phyloP scores from a whole-genome alignment of 345 rosid genomes.

The Psidium guajava region DNA sequence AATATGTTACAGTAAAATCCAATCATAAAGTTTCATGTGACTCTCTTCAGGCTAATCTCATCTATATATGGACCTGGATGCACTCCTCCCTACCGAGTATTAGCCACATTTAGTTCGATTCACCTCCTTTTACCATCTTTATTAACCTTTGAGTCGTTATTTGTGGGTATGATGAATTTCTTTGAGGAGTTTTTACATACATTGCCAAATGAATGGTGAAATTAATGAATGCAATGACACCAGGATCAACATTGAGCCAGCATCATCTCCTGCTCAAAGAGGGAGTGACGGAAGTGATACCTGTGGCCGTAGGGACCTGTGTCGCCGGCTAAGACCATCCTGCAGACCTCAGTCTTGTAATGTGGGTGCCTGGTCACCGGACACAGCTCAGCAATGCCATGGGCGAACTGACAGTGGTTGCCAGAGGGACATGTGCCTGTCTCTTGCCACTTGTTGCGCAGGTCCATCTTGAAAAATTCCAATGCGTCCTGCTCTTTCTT shows the following conservation, averaged over 20 bases:
- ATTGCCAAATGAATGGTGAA: neutral
- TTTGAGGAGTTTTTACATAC: neutral
- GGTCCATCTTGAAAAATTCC: constrained; percentile 75
- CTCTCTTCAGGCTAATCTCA: neutral
- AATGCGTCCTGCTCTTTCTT: constrained; percentile 39
- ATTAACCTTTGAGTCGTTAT: neutral
- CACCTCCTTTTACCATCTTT: neutral
- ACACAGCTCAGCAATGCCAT: constrained; percentile 76
- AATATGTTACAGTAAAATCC: neutral
- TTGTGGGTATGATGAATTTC: neutral
- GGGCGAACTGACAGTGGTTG: constrained; percentile 77
- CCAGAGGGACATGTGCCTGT: constrained; percentile 81
- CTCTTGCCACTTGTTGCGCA: constrained; percentile 97
- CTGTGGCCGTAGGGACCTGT: constrained; percentile 85
- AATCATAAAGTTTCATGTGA: neutral
- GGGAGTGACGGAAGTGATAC: constrained; percentile 92
- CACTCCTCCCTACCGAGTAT: neutral
- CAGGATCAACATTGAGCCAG: constrained; percentile 11
- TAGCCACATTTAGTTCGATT: neutral
- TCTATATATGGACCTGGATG: neutral
- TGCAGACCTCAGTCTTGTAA: constrained; percentile 78
- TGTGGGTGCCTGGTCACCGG: constrained; percentile 86
- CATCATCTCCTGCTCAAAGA: constrained; percentile 59
- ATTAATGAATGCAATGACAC: neutral
- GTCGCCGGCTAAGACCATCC: constrained; percentile 60